Evolutionary conservation across 2,329 filamentous ascomycete genomes (phyloP).

Genomic region (Tolypocladium album): DNA sequence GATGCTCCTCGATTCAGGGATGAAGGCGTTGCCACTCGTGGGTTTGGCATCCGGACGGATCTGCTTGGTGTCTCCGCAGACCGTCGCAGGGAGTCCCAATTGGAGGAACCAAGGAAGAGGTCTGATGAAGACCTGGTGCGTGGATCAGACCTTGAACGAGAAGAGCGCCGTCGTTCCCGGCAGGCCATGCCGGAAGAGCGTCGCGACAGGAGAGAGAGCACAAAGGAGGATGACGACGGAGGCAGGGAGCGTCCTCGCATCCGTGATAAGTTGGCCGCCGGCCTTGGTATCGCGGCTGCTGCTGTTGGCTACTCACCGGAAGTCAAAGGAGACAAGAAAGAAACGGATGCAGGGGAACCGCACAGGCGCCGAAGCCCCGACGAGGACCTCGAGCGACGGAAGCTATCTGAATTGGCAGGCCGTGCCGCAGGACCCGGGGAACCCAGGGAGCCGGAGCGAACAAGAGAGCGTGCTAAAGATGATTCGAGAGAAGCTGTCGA

Average conservation of each 20-base stretch:
- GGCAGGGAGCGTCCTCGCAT: conserved; percentile 30
- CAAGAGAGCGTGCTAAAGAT: conserved; percentile 9
- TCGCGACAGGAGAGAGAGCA: conserved; percentile 18
- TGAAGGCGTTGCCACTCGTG: conserved; percentile 33
- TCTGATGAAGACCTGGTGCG: conserved; percentile 19
- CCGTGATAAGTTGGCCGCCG: conserved; percentile 36
- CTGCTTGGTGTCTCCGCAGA: conserved; percentile 24
- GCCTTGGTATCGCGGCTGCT: conserved; percentile 36
- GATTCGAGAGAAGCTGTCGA: conserved; percentile 6
- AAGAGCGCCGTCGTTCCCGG: conserved; percentile 16
- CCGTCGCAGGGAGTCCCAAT: conserved; percentile 19
- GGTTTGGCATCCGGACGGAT: conserved; percentile 41
- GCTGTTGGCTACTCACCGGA: conserved; percentile 31
- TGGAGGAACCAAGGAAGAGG: conserved; percentile 16
- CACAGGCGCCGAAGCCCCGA: conserved; percentile 18
- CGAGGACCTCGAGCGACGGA: conserved; percentile 15
- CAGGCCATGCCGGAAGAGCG: conserved; percentile 13
- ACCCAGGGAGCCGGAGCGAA: conserved; percentile 5
- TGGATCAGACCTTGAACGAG: conserved; percentile 16
- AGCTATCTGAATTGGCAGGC: conserved; percentile 10
- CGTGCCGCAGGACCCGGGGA: conserved; percentile 7
- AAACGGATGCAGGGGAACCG: conserved; percentile 17
- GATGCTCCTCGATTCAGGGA: conserved; percentile 30
- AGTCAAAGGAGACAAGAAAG: conserved; percentile 26
- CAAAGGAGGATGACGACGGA: conserved; percentile 20